A percentile compares a stretch with the other conserved stretches of the same genome.
Conservation (phyloP, 2,329 filamentous ascomycete genomes). For the Aureobasidium sp. region DNA sequence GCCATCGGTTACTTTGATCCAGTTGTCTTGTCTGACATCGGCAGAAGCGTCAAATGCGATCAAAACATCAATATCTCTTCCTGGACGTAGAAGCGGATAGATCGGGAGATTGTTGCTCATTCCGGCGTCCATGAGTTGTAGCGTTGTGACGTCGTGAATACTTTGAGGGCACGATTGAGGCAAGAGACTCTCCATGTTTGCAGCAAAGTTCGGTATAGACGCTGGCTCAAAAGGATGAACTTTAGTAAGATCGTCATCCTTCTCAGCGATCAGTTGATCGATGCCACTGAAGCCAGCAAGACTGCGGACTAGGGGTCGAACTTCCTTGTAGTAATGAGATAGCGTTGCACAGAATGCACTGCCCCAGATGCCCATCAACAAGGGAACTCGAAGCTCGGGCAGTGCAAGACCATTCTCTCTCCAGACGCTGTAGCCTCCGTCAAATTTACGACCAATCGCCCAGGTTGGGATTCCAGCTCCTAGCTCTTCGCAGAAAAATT, state of each 20-base stretch:
- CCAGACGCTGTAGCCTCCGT: conserved; percentile 58
- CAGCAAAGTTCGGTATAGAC: conserved; percentile 78
- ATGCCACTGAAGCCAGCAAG: conserved; percentile 65
- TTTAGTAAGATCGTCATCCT: conserved; percentile 76
- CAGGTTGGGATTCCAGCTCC: conserved; percentile 88
- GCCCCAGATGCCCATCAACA: conserved; percentile 91
- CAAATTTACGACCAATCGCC: conserved; percentile 78
- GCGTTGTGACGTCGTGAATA: conserved; percentile 60
- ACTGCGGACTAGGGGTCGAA: conserved; percentile 70
- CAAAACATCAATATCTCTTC: conserved; percentile 79
- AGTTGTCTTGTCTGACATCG: conserved; percentile 89
- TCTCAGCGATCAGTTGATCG: conserved; percentile 73
- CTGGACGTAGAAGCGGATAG: conserved; percentile 83
- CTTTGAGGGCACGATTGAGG: conserved; percentile 70
- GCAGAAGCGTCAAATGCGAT: conserved; percentile 92
- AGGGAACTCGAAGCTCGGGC: conserved; percentile 74
- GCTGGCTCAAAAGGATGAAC: conserved; percentile 93
- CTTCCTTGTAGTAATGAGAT: conserved; percentile 91
- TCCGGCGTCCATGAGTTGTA: conserved; percentile 77
- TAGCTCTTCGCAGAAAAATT: conserved; percentile 92
- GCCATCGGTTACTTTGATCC: conserved; percentile 88
- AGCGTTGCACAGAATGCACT: conserved; percentile 94
- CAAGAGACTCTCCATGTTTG: conserved; percentile 69
- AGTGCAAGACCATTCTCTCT: conserved; percentile 59
- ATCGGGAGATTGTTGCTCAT: conserved; percentile 99